Evolutionary conservation across 805 yeast genomes (phyloP), one percentile per base, ranked within the genome.

Genomic region (Nakazawaea pomicola): DNA sequence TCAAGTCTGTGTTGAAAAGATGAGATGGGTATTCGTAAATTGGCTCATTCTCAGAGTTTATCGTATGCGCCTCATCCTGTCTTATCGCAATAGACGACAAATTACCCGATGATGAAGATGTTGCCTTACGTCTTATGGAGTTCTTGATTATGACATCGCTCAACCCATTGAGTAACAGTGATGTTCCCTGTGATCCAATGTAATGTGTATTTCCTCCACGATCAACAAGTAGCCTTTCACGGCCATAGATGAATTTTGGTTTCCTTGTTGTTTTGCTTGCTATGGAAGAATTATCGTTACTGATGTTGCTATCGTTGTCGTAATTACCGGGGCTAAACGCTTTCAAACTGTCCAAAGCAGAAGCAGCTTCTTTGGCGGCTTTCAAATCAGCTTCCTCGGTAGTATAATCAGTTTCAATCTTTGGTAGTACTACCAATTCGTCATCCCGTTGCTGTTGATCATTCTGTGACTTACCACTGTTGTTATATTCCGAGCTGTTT

Each of bases 121-220:
- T 37, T 4, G 25, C n/a, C 18, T 31, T 31, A 27, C 32, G 41
- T 28, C 38, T 52, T 19, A 51, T 42, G 36, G 68, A 60, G 15
- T 65, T 51, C 40, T 65, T 62, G n/a, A 66, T 52, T 19, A 70
- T 58, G 16, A 70, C 55, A 46, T 67, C 71, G 45, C 74, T 67
- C 7, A 70, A 45, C 1, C 71, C 67, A 37, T 61, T 66, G 41
- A 70, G 54, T 20, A 70, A 46, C 2, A 71, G 65, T 0, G 72
- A 68, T 1, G 74, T 69, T 18, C 75, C 74, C 14, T 61, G 62
- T 16, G 67, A 61, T 1, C 76, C 76, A 38, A 71, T 64, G 44
- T 66, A 71, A 50, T 71, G 76, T 0, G 72, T 62, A 40, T 68
- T 70, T 4, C 76, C 76, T 42, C 60, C 63, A 17, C 61, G 53